A percentile compares a stretch with the other conserved stretches of the same genome.
These are phyloP conservation scores for Thelonectria blattea DNA, from an alignment of 2,329 filamentous ascomycete genomes.

Conservation along the genomic window DNA sequence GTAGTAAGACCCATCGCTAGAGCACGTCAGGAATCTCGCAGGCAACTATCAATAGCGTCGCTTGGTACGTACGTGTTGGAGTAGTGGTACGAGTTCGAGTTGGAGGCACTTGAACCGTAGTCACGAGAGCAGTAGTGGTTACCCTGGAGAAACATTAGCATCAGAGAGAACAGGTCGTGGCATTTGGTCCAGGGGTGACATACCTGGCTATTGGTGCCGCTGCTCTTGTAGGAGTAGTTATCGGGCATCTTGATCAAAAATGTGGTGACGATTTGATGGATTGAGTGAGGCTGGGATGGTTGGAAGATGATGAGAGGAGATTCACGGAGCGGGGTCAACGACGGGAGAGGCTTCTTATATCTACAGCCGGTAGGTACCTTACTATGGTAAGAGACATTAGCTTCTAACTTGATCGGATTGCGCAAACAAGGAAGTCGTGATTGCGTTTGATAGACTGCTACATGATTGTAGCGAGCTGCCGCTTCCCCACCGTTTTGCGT, in stretches of 20 bases:
- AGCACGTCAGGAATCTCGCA: background rate
- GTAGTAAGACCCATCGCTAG: conserved; percentile 72
- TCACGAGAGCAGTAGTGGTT: conserved; percentile 72
- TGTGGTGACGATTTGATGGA: background rate
- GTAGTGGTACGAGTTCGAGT: conserved; percentile 70
- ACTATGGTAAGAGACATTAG: too few relatives aligned
- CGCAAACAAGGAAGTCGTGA: background rate
- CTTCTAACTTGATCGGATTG: too few relatives aligned
- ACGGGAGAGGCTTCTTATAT: background rate
- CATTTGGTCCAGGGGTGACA: conserved; percentile 1
- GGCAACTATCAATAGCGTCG: background rate
- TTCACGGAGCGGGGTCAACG: background rate
- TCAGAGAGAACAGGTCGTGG: background rate
- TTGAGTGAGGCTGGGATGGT: background rate
- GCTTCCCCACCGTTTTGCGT: too few relatives aligned
- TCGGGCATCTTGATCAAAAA: conserved; percentile 23
- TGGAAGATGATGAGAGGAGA: background rate
- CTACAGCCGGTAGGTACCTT: too few relatives aligned
- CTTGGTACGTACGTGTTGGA: conserved; percentile 61
- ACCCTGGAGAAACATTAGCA: conserved; percentile 53
- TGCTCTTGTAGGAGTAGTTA: conserved; percentile 52
- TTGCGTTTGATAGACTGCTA: too few relatives aligned
- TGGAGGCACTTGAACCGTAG: conserved; percentile 62
- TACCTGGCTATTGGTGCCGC: conserved; percentile 69
- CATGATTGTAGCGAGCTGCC: too few relatives aligned